Conservation (phyloP, 306 rosid genomes). For the Castanospermum australe region DNA sequence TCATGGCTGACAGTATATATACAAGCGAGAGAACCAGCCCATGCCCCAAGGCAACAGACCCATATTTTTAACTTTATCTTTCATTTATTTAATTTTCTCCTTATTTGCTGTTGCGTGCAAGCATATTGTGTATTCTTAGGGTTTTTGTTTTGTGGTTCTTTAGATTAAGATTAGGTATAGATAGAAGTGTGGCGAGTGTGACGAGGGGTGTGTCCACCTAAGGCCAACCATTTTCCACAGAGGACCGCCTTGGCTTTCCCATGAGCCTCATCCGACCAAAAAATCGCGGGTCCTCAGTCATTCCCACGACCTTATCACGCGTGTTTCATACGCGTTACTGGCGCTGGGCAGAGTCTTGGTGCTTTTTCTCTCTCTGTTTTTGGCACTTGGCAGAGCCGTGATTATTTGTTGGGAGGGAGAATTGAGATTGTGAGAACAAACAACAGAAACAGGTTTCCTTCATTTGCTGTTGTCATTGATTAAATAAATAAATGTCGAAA, state of each 20-base stretch:
- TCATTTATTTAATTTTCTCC: not conserved
- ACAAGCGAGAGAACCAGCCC: not conserved
- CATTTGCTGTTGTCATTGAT: not conserved
- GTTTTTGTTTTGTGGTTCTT: not conserved
- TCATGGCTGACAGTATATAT: not conserved
- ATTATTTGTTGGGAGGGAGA: not conserved
- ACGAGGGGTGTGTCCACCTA: slow-evolving; percentile 1
- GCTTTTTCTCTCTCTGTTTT: not conserved
- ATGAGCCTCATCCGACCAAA: slow-evolving; percentile 39
- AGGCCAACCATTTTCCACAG: slow-evolving; percentile 15
- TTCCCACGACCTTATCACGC: not conserved
- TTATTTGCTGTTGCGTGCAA: too few relatives aligned
- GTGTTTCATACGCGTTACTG: slow-evolving; percentile 9
- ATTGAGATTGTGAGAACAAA: not conserved
- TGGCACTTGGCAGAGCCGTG: not conserved
- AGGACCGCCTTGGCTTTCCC: not conserved
- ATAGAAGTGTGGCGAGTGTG: not conserved
- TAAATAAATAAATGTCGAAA: not conserved
- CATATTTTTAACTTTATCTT: not conserved
- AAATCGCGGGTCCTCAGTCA: slow-evolving; percentile 40
- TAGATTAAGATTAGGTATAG: not conserved
- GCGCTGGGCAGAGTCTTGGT: not conserved
- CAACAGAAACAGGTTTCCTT: not conserved
- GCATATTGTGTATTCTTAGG: too few relatives aligned
- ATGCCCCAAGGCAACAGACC: not conserved